Conservation (phyloP, 345 rosid genomes). For the Eucalyptus microcorys region DNA sequence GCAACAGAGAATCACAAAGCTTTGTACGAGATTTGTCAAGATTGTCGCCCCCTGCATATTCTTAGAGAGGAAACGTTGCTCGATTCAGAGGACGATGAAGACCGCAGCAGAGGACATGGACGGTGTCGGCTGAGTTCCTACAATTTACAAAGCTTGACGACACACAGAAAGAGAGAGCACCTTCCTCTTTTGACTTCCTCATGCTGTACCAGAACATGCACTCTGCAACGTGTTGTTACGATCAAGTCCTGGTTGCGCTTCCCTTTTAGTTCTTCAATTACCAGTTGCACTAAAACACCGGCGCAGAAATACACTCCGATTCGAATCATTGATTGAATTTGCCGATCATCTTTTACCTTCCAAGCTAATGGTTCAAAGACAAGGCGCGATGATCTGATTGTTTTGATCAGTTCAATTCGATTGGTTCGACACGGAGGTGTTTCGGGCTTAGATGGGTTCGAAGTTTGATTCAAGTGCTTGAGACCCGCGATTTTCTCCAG, state of each 20-base stretch:
- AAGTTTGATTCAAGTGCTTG: background rate
- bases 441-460: background rate
- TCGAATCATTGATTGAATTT: background rate
- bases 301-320: background rate
- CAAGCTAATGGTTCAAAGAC: background rate
- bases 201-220: background rate
- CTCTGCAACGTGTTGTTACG: background rate
- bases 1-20: background rate
- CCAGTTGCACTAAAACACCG: background rate
- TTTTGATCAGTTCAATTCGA: background rate
- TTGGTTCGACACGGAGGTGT: background rate
- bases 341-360: background rate
- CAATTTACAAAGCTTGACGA: background rate
- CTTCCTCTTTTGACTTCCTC: background rate
- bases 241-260: background rate
- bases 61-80: background rate
- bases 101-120: background rate
- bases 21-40: background rate
- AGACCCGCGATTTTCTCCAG: background rate
- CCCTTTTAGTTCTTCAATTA: background rate
- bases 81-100: background rate
- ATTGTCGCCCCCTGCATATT: background rate
- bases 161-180: background rate
- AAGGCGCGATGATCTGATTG: background rate
- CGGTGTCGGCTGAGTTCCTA: background rate